Base-by-base conservation (phyloP, 441 rosid species). In the Erodium moschatum region DNA sequence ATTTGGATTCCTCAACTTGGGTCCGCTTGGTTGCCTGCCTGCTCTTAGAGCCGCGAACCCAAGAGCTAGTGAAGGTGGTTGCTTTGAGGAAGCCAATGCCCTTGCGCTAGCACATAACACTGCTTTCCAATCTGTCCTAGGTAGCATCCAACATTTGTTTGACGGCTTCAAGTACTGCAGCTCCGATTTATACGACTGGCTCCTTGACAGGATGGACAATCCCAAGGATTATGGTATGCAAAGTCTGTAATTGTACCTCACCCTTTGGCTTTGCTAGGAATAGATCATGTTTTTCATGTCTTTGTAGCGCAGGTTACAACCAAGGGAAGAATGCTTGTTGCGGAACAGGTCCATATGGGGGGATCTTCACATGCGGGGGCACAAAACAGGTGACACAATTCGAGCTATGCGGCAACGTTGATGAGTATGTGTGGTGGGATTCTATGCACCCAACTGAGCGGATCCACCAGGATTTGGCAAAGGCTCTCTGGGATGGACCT, bases 1-100 rank as follows among this genome's bases (percentile, higher is more conserved):
- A 35, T 85, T 83, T 72, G 85, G 76, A 5, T 81, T 85, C 65
- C 71, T 85, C 18, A 76, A 78, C 84, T 31, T 82, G 72, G 67
- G 68, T 65, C 85, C 89, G 1, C 21, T 83, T 31, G 89, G 89
- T 58, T 82, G 89, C 73, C 71, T 85, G 56, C 86, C 86, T 6
- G 75, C 74, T 0, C 67, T 85, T n/a, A 73, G 89, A 71, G 83
- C 85, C 1, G 19, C 73, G 8, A 83, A 82, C 67, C 77, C 76
- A 18, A 65, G 70, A 63, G 75, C 68, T 15, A 74, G 67, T 44
- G 79, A 69, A 65, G 73, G 72, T 13, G 80, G 78, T 48, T 82
- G 86, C 38, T 75, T 82, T 15, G 82, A 86, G 75, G 84, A 78
- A 48, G 86, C 79, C 68, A 75, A 79, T 12, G 73, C 76, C 8